These are phyloP conservation scores for Phytophthora constricta DNA, from an alignment of 352 stramenopile species.

Conservation along the genomic window DNA sequence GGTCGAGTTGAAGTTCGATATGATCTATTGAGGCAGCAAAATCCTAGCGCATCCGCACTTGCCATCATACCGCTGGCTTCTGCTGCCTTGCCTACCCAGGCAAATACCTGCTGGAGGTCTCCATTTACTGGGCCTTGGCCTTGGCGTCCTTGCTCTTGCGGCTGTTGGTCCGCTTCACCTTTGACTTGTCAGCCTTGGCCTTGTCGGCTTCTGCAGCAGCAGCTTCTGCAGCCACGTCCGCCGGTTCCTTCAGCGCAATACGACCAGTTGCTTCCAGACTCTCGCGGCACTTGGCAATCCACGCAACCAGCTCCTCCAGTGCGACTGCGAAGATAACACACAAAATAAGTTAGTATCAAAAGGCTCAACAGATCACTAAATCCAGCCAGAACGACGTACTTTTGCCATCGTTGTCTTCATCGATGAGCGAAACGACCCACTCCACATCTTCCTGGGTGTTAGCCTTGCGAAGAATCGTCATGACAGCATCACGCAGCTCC, in stretches of 20 bases:
- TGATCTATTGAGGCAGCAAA: conserved; percentile 28
- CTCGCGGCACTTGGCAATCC: conserved; percentile 88
- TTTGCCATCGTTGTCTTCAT: conserved; percentile 91
- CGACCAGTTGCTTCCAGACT: conserved; percentile 87
- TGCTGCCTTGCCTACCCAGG: conserved; percentile 5
- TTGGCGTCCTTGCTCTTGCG: conserved; percentile 63
- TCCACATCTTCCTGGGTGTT: conserved; percentile 96
- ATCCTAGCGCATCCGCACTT: neutral
- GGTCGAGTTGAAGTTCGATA: no score
- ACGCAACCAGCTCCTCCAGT: conserved; percentile 92
- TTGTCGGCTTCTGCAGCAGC: conserved; percentile 38
- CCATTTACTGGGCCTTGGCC: conserved; percentile 36
- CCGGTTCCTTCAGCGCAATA: conserved; percentile 62
- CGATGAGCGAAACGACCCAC: conserved; percentile 94
- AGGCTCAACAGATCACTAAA: conserved; percentile 2
- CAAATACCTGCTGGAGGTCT: conserved; percentile 14
- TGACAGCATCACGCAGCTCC: conserved; percentile 95
- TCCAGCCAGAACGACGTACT: conserved; percentile 55
- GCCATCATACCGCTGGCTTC: neutral
- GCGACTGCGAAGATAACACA: conserved; percentile 73
- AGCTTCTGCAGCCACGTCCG: conserved; percentile 38
- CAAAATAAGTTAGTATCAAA: conserved; percentile 27
- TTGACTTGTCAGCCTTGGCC: conserved; percentile 39
- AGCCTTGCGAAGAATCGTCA: conserved; percentile 94
- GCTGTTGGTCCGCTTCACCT: conserved; percentile 72